Evolutionary conservation across 495 filamentous ascomycete genomes (phyloP), one percentile per base, ranked within the genome.

Genomic region (Neurospora intermedia): DNA sequence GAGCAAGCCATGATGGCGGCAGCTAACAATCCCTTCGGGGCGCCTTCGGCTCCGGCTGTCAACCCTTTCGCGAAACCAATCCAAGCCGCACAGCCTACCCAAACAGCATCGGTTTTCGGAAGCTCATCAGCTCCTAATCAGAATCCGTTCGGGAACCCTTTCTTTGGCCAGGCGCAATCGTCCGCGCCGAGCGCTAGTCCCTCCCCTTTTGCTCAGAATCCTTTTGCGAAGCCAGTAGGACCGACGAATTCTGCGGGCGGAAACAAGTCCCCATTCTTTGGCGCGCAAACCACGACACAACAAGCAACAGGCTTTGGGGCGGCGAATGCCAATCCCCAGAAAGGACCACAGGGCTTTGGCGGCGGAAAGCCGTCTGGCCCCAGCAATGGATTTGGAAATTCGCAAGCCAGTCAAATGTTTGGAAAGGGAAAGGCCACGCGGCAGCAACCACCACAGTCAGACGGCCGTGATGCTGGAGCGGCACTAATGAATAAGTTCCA

Each of bases 1-100:
- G 45, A 71, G 62, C 71, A 75, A 66, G 54, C 69, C 71, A 79
- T 77, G 74, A 74, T 72, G 71, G 75, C 76, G 73, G 75, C 74
- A 74, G 72, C 72, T 74, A 76, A 75, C 71, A 78, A 79, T 71
- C 74, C 77, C 73, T 80, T 80, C 77, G 78, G 78, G 73, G 70
- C 71, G 48, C 76, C 75, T 41, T 69, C 59, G 6, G 69, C 71
- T 27, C 69, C 70, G n/a, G 54, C 46, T 46, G 62, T n/a, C 42
- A 76, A 73, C 70, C 73, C 75, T 10, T 76, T 76, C 54, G 73
- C 69, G 7, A 70, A 69, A 31, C 73, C 71, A 20, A 35, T 35
- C 23, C 54, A 71, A 18, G 46, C 69, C 45, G 41, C 48, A 46
- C 74, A 41, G 4, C 31, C 46, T 20, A 3, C 62, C 69, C 69